Evolutionary conservation across 2,329 filamentous ascomycete genomes (phyloP).

Genomic region (Thelonectria discophora): DNA sequence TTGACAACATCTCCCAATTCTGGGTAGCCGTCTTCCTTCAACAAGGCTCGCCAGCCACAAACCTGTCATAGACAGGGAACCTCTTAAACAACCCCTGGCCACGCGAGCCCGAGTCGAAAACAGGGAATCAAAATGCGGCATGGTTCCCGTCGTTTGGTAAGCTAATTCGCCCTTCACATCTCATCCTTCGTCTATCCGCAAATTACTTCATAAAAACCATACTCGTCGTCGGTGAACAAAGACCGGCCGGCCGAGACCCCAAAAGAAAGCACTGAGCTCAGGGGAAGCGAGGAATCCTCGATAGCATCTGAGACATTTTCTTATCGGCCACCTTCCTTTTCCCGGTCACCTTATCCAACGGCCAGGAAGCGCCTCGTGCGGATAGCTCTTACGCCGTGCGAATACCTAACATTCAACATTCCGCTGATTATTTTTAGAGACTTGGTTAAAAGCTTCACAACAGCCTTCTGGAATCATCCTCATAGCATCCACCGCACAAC

Average conservation of each 20-base stretch:
- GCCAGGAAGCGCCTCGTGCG: neutral
- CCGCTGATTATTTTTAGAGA: no score
- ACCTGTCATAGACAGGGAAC: constrained; percentile 22
- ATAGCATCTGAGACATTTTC: constrained; percentile 6
- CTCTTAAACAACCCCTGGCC: constrained; percentile 4
- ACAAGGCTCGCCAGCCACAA: neutral
- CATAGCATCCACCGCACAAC: constrained; percentile 3
- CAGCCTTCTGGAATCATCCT: neutral
- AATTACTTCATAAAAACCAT: no score
- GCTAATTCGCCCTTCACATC: no score
- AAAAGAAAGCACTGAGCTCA: constrained; percentile 1
- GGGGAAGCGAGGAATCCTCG: neutral
- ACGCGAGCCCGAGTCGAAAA: neutral
- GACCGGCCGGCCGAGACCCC: neutral
- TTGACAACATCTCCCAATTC: constrained; percentile 4
- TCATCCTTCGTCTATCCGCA: no score
- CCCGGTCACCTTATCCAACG: neutral
- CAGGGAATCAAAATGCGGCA: neutral
- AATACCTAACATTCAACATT: no score
- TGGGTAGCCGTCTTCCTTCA: constrained; percentile 7
- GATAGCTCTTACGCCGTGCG: no score
- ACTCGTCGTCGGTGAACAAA: no score
- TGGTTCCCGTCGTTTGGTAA: constrained; percentile 4
- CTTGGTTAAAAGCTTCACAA: neutral
- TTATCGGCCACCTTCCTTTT: neutral